Evolutionary conservation across 2,329 filamentous ascomycete genomes (phyloP).

Genomic region (Verticillium tricorpus): DNA sequence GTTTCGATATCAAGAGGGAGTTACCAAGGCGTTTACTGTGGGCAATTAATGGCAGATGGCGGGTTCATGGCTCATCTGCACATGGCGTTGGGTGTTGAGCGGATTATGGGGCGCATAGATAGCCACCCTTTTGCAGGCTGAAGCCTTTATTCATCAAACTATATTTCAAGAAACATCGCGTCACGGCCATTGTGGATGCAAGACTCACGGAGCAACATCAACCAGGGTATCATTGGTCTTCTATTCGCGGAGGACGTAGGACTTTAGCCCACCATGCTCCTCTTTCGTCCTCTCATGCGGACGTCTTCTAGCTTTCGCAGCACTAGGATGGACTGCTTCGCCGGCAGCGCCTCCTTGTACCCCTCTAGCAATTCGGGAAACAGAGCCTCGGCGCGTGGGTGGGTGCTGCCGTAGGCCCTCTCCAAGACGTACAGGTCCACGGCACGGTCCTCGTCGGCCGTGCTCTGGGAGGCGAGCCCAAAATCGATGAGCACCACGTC

Average conservation of each 20-base stretch:
- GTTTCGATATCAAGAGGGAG: background rate
- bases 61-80: background rate
- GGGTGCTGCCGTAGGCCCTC: slow-evolving; percentile 89
- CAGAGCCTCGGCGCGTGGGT: slow-evolving; percentile 76
- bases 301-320: slow-evolving; percentile 87
- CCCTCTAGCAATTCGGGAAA: slow-evolving; percentile 70
- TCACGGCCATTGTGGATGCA: background rate
- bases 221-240: slow-evolving; percentile 10
- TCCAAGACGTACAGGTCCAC: slow-evolving; percentile 97
- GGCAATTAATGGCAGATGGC: background rate
- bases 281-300: slow-evolving; percentile 87
- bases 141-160: background rate
- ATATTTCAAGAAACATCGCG: background rate
- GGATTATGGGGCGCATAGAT: background rate
- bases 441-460: slow-evolving; percentile 85
- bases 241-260: slow-evolving; percentile 14
- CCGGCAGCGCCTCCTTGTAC: slow-evolving; percentile 62
- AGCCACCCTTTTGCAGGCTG: background rate
- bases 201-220: background rate
- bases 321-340: slow-evolving; percentile 66
- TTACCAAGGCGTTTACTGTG: background rate
- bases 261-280: slow-evolving; percentile 83
- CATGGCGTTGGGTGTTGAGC: background rate
- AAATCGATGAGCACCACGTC: slow-evolving; percentile 93
- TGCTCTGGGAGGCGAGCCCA: slow-evolving; percentile 76